A percentile compares a stretch with the other conserved stretches of the same genome.
These are phyloP conservation scores for Ceratocystis ficicola DNA, from an alignment of 2,329 filamentous ascomycete genomes.

Conservation along the genomic window DNA sequence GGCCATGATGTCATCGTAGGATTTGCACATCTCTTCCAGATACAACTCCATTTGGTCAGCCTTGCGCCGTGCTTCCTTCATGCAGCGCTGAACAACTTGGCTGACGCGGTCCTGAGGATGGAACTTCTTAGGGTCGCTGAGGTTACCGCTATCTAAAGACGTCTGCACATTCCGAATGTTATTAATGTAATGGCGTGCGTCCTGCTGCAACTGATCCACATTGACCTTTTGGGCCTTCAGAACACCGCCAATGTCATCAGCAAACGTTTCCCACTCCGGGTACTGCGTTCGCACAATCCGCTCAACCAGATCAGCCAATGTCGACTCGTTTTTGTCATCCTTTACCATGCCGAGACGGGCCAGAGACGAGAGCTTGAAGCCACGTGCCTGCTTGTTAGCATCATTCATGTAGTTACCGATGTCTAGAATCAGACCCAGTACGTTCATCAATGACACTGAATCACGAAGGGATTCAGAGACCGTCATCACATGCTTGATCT, in stretches of 20 bases:
- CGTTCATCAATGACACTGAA: conserved; percentile 88
- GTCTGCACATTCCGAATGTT: conserved; percentile 90
- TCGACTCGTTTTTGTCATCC: conserved; percentile 96
- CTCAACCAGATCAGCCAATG: conserved; percentile 88
- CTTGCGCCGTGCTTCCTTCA: conserved; percentile 95
- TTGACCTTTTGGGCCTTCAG: conserved; percentile 78
- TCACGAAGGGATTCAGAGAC: conserved; percentile 85
- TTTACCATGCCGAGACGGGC: conserved; percentile 93
- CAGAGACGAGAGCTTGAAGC: conserved; percentile 94
- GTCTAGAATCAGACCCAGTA: conserved; percentile 87
- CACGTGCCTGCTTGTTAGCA: conserved; percentile 91
- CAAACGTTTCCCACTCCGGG: conserved; percentile 84
- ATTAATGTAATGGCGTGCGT: conserved; percentile 85
- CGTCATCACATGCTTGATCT: conserved; percentile 71
- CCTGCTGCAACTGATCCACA: conserved; percentile 76
- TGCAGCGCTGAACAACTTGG: conserved; percentile 77
- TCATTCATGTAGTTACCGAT: conserved; percentile 99
- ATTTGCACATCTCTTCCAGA: conserved; percentile 70
- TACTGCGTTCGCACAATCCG: conserved; percentile 94
- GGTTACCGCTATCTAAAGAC: conserved; percentile 82
- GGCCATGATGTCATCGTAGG: conserved; percentile 41
- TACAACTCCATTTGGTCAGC: conserved; percentile 92
- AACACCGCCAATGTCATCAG: conserved; percentile 71
- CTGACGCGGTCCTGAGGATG: conserved; percentile 92
- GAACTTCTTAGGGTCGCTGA: conserved; percentile 95